A percentile compares a stretch with the other conserved stretches of the same genome.
phyloP scores from a whole-genome alignment of 2,329 filamentous ascomycete species.

The Sarocladium brachiariae region DNA sequence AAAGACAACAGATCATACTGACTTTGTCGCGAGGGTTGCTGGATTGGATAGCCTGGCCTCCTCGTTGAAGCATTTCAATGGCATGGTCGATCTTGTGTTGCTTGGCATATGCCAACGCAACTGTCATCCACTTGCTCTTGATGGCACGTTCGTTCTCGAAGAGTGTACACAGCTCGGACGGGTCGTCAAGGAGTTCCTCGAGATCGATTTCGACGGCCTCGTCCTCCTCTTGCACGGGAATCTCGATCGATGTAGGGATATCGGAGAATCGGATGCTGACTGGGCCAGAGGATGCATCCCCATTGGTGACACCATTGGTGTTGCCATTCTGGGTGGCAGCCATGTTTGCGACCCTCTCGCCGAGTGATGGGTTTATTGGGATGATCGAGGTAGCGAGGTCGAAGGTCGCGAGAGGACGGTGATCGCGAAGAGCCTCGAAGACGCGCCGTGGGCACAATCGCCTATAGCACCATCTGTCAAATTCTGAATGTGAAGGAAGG shows the following conservation, averaged over 20 bases:
- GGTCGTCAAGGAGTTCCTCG: slow-evolving; percentile 84
- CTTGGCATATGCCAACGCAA: slow-evolving; percentile 93
- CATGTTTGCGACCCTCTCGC: slow-evolving; percentile 27
- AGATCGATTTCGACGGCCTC: slow-evolving; percentile 88
- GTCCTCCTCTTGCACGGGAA: slow-evolving; percentile 59
- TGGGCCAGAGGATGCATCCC: slow-evolving; percentile 26
- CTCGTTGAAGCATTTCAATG: slow-evolving; percentile 67
- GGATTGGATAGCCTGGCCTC: slow-evolving; percentile 62
- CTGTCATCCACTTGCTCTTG: slow-evolving; percentile 96
- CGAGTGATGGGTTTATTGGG: background rate
- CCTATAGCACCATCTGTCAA: slow-evolving; percentile 2
- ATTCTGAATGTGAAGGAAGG: background rate
- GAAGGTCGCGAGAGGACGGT: background rate
- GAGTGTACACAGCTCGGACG: slow-evolving; percentile 88
- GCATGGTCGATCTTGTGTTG: slow-evolving; percentile 86
- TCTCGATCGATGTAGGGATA: slow-evolving; percentile 59
- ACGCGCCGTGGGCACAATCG: background rate
- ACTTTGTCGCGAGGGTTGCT: slow-evolving; percentile 78
- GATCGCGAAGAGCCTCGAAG: slow-evolving; percentile 1
- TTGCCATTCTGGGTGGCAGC: slow-evolving; percentile 35
- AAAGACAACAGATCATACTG: slow-evolving; percentile 75
- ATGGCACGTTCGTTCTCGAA: slow-evolving; percentile 91
- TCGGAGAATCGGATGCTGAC: slow-evolving; percentile 55
- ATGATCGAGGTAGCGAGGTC: background rate
- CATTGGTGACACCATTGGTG: slow-evolving; percentile 36